Conservation (phyloP, 148 eudicot species). For the Amaranthus hypochondriacus region DNA sequence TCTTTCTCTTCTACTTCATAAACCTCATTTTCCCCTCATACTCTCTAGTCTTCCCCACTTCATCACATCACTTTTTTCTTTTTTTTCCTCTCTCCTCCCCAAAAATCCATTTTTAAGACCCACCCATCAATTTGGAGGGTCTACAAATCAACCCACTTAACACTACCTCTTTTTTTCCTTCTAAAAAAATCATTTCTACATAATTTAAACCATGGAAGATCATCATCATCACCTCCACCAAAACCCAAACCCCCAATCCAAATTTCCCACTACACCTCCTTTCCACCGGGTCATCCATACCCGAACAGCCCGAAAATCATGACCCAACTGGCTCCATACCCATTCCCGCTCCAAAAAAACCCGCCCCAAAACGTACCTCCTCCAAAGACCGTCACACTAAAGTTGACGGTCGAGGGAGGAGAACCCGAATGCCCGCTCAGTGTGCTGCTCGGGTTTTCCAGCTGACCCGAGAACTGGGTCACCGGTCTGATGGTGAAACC, state of each 20-base stretch:
- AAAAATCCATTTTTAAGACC: no score
- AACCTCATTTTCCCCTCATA: no score
- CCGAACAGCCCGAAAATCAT: conserved; percentile 9
- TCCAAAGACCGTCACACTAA: conserved; percentile 88
- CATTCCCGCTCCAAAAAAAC: conserved; percentile 27
- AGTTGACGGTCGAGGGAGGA: conserved; percentile 82
- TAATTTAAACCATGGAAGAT: neutral
- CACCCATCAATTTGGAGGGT: no score
- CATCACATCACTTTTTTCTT: no score
- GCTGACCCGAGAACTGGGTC: conserved; percentile 82
- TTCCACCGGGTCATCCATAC: neutral
- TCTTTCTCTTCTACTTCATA: no score
- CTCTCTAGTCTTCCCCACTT: no score
- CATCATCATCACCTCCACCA: conserved; percentile 12
- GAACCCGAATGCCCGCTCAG: conserved; percentile 90
- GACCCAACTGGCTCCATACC: neutral
- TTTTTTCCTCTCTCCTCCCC: no score
- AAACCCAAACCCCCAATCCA: neutral
- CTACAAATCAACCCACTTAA: no score
- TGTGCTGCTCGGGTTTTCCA: conserved; percentile 92
- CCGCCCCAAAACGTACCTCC: conserved; percentile 51
- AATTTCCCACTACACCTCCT: conserved; percentile 24
- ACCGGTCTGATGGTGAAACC: conserved; percentile 64
- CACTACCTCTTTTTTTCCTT: no score
- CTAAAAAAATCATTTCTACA: no score